phyloP scores from a whole-genome alignment of 2,329 filamentous ascomycete genomes.

The Verticillium nonalfalfae region DNA sequence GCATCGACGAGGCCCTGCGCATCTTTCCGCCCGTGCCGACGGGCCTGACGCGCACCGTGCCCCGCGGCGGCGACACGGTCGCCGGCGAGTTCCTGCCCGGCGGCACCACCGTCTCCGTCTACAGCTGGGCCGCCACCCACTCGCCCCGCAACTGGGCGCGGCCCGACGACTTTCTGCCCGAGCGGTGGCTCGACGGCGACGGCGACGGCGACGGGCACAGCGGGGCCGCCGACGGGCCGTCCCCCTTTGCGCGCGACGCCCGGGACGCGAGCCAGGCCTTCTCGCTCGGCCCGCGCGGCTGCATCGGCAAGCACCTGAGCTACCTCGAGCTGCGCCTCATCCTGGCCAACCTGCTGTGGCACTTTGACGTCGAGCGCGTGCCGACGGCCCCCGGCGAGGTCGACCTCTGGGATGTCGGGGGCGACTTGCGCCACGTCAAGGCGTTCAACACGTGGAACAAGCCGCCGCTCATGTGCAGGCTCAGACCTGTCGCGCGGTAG shows the following conservation, averaged over 20 bases:
- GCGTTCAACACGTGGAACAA: constrained; percentile 21
- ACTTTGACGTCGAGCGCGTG: constrained; percentile 20
- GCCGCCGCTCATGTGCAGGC: constrained; percentile 16
- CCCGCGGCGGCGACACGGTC: constrained; percentile 22
- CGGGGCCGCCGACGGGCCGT: no score
- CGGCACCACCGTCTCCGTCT: constrained; percentile 31
- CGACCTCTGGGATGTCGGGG: constrained; percentile 18
- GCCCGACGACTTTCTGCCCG: constrained; percentile 26
- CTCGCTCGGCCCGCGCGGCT: constrained; percentile 20
- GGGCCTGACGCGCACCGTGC: constrained; percentile 18
- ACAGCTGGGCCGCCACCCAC: constrained; percentile 25
- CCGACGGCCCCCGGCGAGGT: constrained; percentile 7
- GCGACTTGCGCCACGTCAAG: constrained; percentile 17
- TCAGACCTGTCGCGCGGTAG: constrained; percentile 9
- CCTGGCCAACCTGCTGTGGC: constrained; percentile 17
- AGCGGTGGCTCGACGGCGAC: constrained; percentile 19
- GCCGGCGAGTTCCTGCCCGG: constrained; percentile 21
- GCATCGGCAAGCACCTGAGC: constrained; percentile 23
- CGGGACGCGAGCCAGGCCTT: constrained; percentile 20
- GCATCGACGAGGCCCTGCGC: constrained; percentile 34
- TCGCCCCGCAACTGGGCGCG: constrained; percentile 21
- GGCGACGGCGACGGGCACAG: not conserved
- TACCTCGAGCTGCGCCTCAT: constrained; percentile 23
- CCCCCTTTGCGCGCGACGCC: constrained; percentile 14
- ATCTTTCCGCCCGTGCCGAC: constrained; percentile 24